phyloP scores from a whole-genome alignment of 768 basidiomycete species.

The Podaxis carcinomalis region DNA sequence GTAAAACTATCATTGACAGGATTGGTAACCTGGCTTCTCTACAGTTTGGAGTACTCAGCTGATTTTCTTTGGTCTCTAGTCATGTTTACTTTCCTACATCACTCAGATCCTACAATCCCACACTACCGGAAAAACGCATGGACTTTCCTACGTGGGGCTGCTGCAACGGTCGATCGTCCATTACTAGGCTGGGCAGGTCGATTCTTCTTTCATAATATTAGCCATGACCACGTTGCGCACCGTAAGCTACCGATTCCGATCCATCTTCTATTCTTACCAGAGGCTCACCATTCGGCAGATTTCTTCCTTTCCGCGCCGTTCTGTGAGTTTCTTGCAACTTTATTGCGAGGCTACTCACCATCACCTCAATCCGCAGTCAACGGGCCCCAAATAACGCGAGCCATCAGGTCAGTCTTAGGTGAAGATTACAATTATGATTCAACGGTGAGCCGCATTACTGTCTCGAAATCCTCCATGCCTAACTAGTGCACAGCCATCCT shows the following conservation, averaged over 20 bases:
- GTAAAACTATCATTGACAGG: neutral
- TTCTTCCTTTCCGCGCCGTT: constrained; percentile 47
- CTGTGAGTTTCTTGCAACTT: constrained; percentile 23
- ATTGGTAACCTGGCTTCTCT: neutral
- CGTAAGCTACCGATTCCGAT: constrained; percentile 19
- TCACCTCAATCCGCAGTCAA: constrained; percentile 34
- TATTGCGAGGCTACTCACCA: neutral
- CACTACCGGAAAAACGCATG: constrained; percentile 46
- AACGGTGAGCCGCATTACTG: constrained; percentile 29
- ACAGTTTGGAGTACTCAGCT: neutral
- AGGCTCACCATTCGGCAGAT: constrained; percentile 18
- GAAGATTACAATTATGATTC: constrained; percentile 56
- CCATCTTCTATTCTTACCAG: neutral
- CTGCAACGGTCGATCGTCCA: constrained; percentile 48
- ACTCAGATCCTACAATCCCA: constrained; percentile 51
- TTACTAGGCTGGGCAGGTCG: constrained; percentile 50
- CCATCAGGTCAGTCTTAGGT: constrained; percentile 39
- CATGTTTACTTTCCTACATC: constrained; percentile 52
- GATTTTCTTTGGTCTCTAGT: constrained; percentile 21
- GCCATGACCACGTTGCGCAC: constrained; percentile 35
- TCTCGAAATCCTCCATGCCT: neutral
- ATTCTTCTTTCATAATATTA: constrained; percentile 53
- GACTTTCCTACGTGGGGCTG: constrained; percentile 49
- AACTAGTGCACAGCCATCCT: constrained; percentile 26
- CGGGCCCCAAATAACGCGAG: constrained; percentile 49